These are phyloP conservation scores for Boletus vermiculosoides DNA, from an alignment of 768 basidiomycete genomes.

Conservation along the genomic window DNA sequence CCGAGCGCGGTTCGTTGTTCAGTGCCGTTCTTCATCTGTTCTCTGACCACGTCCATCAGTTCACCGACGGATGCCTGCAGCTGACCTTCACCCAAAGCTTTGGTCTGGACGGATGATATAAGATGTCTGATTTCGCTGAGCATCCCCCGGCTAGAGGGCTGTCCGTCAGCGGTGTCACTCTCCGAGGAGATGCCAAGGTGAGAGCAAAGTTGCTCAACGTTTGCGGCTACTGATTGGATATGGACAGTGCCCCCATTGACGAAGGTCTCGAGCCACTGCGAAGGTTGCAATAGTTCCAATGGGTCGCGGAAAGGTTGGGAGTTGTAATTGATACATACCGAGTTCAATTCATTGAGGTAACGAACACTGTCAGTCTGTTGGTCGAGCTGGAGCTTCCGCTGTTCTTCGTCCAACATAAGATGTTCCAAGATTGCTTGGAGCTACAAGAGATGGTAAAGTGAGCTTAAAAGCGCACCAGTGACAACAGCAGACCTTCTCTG, in stretches of 20 bases:
- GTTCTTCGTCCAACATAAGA: slow-evolving; percentile 47
- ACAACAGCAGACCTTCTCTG: slow-evolving; percentile 21
- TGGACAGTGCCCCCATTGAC: slow-evolving; percentile 75
- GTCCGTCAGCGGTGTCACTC: slow-evolving; percentile 11
- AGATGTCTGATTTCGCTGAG: slow-evolving; percentile 37
- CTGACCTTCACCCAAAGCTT: slow-evolving; percentile 30
- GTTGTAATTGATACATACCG: slow-evolving; percentile 40
- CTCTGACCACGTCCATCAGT: slow-evolving; percentile 39
- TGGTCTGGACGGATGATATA: slow-evolving; percentile 33
- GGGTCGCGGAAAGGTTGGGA: background rate
- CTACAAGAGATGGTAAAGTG: slow-evolving; percentile 20
- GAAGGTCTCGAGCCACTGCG: slow-evolving; percentile 80
- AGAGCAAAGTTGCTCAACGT: slow-evolving; percentile 58
- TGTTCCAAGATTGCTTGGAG: slow-evolving; percentile 46
- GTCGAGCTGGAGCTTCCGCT: slow-evolving; percentile 49
- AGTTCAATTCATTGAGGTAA: slow-evolving; percentile 76
- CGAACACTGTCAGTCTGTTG: slow-evolving; percentile 74
- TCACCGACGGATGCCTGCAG: slow-evolving; percentile 37
- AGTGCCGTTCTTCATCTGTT: slow-evolving; percentile 37
- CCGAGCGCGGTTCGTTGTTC: slow-evolving; percentile 44
- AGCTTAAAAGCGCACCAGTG: background rate
- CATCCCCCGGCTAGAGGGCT: slow-evolving; percentile 25
- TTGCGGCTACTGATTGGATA: slow-evolving; percentile 58
- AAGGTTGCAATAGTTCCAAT: background rate
- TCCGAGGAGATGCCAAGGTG: slow-evolving; percentile 45